Base-by-base conservation (phyloP, 1,284 basidiomycete species). In the Gomphus bonarii region DNA sequence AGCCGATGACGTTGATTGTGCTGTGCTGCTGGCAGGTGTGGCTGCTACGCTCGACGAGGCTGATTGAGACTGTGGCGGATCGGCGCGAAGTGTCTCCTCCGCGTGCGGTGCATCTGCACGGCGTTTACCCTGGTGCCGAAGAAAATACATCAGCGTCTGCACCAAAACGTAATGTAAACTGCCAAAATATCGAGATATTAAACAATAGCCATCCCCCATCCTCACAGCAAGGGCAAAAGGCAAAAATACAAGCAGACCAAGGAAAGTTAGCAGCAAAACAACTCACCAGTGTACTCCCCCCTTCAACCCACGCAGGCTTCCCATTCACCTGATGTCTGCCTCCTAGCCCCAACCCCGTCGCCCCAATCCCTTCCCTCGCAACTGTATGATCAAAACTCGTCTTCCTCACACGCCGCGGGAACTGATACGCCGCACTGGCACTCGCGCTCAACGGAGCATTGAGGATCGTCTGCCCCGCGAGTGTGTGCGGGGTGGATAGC, bases 371-470 rank as follows among this genome's bases (percentile, higher is more conserved):
- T 61, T 87, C 80, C 63, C 79, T 79, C 40, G 79, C 76, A 31
- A 93, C 82, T 0, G 91, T 92, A 69, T 93, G 91, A 71, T 95
- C 91, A 67, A 93, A 94, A 69, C 88, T 91, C 47, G 91, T 91
- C 75, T 95, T 93, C 61, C 92, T 81, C 58, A 93, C 88, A 65
- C 88, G 84, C 59, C 84, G 80, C 52, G 91, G 84, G 70, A 90
- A 91, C 6, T 80, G 44, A 22, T 28, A 47, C 48, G 74, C 65
- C 25, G 25, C 25, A 25, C 25, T 25, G 25, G 25, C 25, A 25
- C 25, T 25, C 25, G 25, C 25, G 4, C 25, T 25, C 25, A 25
- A 25, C 25, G 25, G 25, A 25, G 25, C 25, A 25, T 25, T 25
- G 25, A 25, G 25, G 25, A 25, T 25, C 36, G 36, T 16, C 36